Evolutionary conservation across 345 rosid genomes (phyloP), one percentile per base, ranked within the genome.

Genomic region (Gossypium sturtianum): DNA sequence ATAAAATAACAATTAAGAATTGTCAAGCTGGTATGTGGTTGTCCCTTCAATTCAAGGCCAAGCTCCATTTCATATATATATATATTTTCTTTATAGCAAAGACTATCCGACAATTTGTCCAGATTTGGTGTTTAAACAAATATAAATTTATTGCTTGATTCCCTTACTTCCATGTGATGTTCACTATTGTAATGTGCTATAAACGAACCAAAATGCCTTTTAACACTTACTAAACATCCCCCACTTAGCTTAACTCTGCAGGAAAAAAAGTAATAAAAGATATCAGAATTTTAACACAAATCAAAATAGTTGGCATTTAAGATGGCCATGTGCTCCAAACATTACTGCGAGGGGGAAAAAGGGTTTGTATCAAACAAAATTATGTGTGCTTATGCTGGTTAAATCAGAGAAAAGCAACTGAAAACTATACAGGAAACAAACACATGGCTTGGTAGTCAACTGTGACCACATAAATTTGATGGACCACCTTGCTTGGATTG

Each of bases 401-500:
- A 80, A 77, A 73, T 41, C 27, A 71, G 61, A 67, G 72, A 71
- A 65, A 79, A 48, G 57, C 27, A 12, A 34, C 12, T 38, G 67
- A 72, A 70, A 62, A 38, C 17, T 16, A 17, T 52, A 73, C 76
- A 43, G 71, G 19, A 61, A 71, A 65, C 52, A 63, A 64, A 71
- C 81, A 77, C 70, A 79, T 75, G 87, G 82, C 48, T 77, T 70
- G 74, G 74, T 72, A 75, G 74, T 71, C 13, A 66, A 66, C 68
- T 63, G 82, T 77, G 79, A 45, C 83, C 86, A 83, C 82, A 80
- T 9, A 78, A 77, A 71, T 65, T 73, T 72, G 78, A 80, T 75
- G 89, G 91, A 84, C 88, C 89, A 86, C 87, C 67, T 67, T 22
- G 7, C 3, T 51, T 51, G 22, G 59, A 41, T 77, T 76, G 77